A percentile compares a stretch with the other conserved stretches of the same genome.
These are phyloP conservation scores for Prunus mira DNA, from an alignment of 306 rosid species.

Conservation along the genomic window DNA sequence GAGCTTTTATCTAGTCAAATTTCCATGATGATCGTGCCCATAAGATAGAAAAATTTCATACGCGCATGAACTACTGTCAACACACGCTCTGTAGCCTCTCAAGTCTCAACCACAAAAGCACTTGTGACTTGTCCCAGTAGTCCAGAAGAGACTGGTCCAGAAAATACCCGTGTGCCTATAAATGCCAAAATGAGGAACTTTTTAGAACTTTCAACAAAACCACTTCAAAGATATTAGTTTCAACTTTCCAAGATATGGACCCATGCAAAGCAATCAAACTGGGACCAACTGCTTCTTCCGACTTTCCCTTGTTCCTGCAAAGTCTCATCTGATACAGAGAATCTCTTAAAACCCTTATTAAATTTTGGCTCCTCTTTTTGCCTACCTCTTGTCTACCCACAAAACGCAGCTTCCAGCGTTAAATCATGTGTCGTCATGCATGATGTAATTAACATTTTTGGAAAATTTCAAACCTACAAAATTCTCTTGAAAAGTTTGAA, in stretches of 20 bases:
- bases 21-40: neutral
- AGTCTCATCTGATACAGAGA: too few relatives aligned
- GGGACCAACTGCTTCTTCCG: slow-evolving; percentile 3
- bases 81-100: neutral
- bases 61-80: neutral
- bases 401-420: neutral
- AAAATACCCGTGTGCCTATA: neutral
- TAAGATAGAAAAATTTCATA: neutral
- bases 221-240: neutral
- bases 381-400: neutral
- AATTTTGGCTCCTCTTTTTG: neutral
- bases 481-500: too few relatives aligned
- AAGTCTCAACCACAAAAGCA: neutral
- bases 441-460: slow-evolving; percentile 18
- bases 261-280: slow-evolving; percentile 25
- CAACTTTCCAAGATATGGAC: slow-evolving; percentile 1
- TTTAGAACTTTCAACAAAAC: neutral
- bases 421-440: slow-evolving; percentile 10
- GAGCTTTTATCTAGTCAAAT: neutral
- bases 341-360: neutral
- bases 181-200: neutral
- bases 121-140: neutral
- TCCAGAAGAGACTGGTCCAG: neutral
- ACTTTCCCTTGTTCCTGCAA: neutral
- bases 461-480: neutral